phyloP scores from a whole-genome alignment of 139 green algal genomes.

The Spirogloea muscicola region DNA sequence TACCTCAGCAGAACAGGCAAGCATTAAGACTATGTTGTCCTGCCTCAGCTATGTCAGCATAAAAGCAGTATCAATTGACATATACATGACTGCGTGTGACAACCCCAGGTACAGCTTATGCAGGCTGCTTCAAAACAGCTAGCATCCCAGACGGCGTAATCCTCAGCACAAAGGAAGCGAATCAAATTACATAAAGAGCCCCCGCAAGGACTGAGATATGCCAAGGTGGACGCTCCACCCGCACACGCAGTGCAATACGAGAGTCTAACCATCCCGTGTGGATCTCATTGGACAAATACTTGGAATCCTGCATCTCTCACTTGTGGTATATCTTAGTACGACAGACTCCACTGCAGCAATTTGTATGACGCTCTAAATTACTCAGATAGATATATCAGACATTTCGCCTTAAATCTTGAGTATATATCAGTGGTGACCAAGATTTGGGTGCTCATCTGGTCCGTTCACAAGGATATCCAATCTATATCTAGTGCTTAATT shows the following conservation, averaged over 20 bases:
- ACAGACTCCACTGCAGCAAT: neutral
- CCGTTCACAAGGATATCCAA: neutral
- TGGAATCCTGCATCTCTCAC: constrained; percentile 11
- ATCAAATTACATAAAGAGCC: constrained; percentile 21
- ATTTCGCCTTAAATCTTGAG: too few relatives aligned
- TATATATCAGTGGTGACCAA: neutral
- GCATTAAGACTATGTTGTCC: neutral
- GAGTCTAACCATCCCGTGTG: constrained; percentile 94
- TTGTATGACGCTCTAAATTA: neutral
- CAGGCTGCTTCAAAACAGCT: neutral
- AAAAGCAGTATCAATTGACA: neutral
- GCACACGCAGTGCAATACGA: constrained; percentile 75
- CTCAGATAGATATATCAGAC: neutral
- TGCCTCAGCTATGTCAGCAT: neutral
- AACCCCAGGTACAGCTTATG: too few relatives aligned
- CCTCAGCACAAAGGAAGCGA: neutral
- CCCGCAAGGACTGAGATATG: constrained; percentile 85
- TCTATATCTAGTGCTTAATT: neutral
- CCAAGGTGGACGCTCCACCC: constrained; percentile 67
- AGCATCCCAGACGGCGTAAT: neutral
- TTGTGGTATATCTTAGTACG: neutral
- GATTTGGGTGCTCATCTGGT: neutral
- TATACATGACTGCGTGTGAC: too few relatives aligned
- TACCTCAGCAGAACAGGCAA: neutral
- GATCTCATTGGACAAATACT: constrained; percentile 63